These are phyloP conservation scores for Linnemannia exigua DNA, from an alignment of 192 early-diverging fungal species.

Conservation along the genomic window DNA sequence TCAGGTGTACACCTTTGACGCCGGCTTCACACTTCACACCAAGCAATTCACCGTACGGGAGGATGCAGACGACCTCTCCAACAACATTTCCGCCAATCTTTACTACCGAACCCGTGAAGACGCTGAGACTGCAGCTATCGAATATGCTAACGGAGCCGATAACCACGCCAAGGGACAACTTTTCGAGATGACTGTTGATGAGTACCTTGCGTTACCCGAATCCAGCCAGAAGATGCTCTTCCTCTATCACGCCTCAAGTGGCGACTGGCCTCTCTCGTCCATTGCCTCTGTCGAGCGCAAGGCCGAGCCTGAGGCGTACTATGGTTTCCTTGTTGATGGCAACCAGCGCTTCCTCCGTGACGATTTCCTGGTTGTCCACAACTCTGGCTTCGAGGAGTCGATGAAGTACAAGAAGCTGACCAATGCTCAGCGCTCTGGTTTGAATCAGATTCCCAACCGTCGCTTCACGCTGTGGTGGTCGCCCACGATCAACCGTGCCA, in stretches of 20 bases:
- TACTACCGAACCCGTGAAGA: conserved; percentile 9
- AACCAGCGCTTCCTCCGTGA: conserved; percentile 68
- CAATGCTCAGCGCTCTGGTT: conserved; percentile 97
- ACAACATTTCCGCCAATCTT: too few relatives aligned
- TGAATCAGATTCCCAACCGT: conserved; percentile 99
- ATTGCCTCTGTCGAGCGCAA: conserved; percentile 25
- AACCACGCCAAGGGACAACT: neutral
- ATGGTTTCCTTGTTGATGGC: conserved; percentile 66
- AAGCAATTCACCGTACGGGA: conserved; percentile 29
- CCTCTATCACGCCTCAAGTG: conserved; percentile 5
- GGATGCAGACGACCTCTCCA: neutral
- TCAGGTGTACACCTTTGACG: conserved; percentile 10
- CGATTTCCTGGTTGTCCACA: conserved; percentile 41
- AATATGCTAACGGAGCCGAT: neutral
- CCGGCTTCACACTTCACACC: neutral
- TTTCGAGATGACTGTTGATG: conserved; percentile 41
- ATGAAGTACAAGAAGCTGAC: conserved; percentile 99
- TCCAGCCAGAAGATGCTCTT: conserved; percentile 11
- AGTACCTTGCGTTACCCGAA: conserved; percentile 21
- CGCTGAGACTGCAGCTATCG: conserved; percentile 13
- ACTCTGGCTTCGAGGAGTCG: conserved; percentile 80
- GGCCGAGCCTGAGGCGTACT: conserved; percentile 46
- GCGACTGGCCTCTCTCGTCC: conserved; percentile 17
- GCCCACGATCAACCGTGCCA: conserved; percentile 97
- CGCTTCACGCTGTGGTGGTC: conserved; percentile 99